A percentile compares a stretch with the other conserved stretches of the same genome.
These are phyloP conservation scores for Suillus decipiens DNA, from an alignment of 768 basidiomycete species.

Conservation along the genomic window DNA sequence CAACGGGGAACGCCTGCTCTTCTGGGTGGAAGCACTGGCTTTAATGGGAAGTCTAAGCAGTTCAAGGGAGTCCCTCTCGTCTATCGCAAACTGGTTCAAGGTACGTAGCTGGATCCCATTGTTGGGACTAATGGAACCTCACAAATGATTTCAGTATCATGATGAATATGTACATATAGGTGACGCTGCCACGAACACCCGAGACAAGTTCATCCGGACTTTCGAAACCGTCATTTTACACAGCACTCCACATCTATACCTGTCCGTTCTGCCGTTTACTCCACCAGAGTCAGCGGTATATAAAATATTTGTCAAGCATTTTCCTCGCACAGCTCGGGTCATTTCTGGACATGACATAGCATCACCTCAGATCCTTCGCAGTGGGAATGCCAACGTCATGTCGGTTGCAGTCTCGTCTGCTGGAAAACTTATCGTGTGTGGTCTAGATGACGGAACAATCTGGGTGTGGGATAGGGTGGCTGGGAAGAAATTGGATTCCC, in stretches of 20 bases:
- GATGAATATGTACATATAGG: background rate
- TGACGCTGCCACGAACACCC: constrained; percentile 7
- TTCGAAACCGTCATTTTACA: constrained; percentile 18
- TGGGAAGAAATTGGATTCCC: background rate
- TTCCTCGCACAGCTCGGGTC: background rate
- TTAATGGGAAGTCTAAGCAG: constrained; percentile 18
- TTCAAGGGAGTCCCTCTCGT: background rate
- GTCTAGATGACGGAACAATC: background rate
- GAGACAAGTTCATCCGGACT: constrained; percentile 13
- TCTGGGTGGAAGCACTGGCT: background rate
- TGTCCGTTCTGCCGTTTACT: constrained; percentile 28
- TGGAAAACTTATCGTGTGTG: background rate
- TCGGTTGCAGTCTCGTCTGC: background rate
- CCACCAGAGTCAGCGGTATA: constrained; percentile 21
- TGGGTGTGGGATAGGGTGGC: background rate
- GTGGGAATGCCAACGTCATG: background rate
- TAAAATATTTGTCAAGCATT: background rate
- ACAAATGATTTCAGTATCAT: background rate
- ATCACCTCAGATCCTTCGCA: background rate
- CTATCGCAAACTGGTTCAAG: background rate
- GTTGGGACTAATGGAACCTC: background rate
- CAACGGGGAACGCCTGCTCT: constrained; percentile 8
- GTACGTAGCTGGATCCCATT: background rate
- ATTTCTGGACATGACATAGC: background rate
- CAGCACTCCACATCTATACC: constrained; percentile 27